Evolutionary conservation across 2,329 filamentous ascomycete species (phyloP).

Genomic region (Aspergillus thermomutatus): DNA sequence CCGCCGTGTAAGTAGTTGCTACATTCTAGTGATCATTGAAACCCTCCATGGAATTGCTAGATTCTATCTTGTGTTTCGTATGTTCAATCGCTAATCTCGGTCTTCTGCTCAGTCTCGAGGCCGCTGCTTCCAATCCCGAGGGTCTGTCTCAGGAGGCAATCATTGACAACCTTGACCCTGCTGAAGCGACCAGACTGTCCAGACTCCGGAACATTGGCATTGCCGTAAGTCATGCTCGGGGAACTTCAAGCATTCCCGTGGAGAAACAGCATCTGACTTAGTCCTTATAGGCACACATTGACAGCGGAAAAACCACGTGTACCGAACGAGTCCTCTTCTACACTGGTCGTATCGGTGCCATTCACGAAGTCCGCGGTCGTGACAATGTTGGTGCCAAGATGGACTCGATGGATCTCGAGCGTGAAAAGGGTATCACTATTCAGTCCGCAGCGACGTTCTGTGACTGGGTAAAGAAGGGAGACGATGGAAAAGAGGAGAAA

Average conservation of each 20-base stretch:
- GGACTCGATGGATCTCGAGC: conserved; percentile 98
- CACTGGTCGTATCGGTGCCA: conserved; percentile 91
- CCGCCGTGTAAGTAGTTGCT: conserved; percentile 39
- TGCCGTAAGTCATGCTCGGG: conserved; percentile 58
- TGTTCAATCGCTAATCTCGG: conserved; percentile 20
- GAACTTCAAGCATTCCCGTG: not conserved
- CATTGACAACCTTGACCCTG: conserved; percentile 74
- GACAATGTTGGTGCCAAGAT: conserved; percentile 97
- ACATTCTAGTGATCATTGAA: not conserved
- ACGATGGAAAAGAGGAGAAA: conserved; percentile 74
- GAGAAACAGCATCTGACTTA: not conserved
- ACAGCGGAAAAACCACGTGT: conserved; percentile 95
- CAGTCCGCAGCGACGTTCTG: conserved; percentile 97
- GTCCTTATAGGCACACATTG: conserved; percentile 76
- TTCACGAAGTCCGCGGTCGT: conserved; percentile 87
- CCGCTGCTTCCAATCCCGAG: conserved; percentile 56
- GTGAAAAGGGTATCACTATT: conserved; percentile 98
- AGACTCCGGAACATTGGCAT: conserved; percentile 96
- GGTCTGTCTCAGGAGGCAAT: conserved; percentile 62
- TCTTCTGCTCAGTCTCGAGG: conserved; percentile 46
- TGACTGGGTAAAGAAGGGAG: conserved; percentile 85
- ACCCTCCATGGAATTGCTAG: conserved; percentile 3
- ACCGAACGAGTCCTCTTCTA: conserved; percentile 98
- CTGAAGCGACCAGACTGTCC: conserved; percentile 73
- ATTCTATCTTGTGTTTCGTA: conserved; percentile 6